phyloP scores from a whole-genome alignment of 345 rosid genomes.

The Camelina hispida region DNA sequence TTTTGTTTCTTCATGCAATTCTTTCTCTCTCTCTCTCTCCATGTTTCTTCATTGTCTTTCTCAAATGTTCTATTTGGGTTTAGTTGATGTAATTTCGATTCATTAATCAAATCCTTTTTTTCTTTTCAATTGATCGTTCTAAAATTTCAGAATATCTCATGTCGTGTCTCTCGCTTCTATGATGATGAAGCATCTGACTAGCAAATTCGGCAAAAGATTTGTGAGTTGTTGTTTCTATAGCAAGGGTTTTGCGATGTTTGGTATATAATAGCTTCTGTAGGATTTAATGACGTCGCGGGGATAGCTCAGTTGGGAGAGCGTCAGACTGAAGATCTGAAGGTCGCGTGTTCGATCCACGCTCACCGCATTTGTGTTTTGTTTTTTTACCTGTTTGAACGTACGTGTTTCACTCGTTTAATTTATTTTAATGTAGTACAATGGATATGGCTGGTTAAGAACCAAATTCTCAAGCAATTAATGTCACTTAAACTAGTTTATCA shows the following conservation, averaged over 20 bases:
- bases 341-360: slow-evolving; percentile 77
- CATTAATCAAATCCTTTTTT: background rate
- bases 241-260: background rate
- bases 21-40: background rate
- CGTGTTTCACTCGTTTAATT: no score
- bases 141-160: background rate
- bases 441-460: slow-evolving; percentile 5
- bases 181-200: background rate
- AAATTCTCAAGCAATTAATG: slow-evolving; percentile 3
- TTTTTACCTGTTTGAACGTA: background rate
- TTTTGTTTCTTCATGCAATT: background rate
- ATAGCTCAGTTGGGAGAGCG: slow-evolving; percentile 99
- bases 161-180: background rate
- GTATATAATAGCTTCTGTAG: background rate
- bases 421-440: no score
- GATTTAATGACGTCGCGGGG: slow-evolving; percentile 47
- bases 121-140: background rate
- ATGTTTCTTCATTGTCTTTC: background rate
- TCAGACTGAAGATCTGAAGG: slow-evolving; percentile 84
- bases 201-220: background rate
- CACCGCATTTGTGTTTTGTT: slow-evolving; percentile 49
- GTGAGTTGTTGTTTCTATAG: background rate
- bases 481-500: slow-evolving; percentile 13
- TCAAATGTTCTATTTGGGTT: background rate
- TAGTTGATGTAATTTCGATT: background rate